Evolutionary conservation across 108 stramenopile species (phyloP), one percentile per base, ranked within the genome.

Genomic region (Thalassiosira profunda): DNA sequence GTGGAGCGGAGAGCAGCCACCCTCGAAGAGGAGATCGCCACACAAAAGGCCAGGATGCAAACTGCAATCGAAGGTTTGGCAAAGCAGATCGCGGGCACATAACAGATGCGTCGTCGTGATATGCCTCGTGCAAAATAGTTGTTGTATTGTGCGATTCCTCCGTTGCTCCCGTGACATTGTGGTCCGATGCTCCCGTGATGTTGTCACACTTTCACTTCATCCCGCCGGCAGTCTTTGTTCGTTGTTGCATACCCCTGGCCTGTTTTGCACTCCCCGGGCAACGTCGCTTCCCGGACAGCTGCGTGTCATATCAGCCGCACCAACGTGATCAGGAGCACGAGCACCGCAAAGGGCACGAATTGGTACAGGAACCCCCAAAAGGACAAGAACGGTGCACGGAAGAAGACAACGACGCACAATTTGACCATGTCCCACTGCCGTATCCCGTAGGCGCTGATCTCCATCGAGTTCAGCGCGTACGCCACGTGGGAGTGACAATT

Each of bases 401-500:
- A 96, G 54, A 98, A 97, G 3, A 99, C 44, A 69, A 96, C 75
- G 24, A 95, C 88, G 41, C 90, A 94, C 7, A 99, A 63, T 49
- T 85, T 85, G 51, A 98, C 93, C 99, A 99, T 99, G 66, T 98
- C 86, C 96, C 96, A 99, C 24, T 81, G 74, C 6, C 60, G 49
- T 11, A 79, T 63, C 0, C 94, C 95, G 45, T 80, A 80, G 12
- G 75, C 70, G 17, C 42, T 40, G 36, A 95, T 63, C 4, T 72
- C 67, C 88, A 98, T 95, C 25, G 72, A 54, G 69, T 94, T 95
- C 62, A 98, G 63, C 1, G 98, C 96, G 53, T 74, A 75, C 11
- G 96, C 97, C 4, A 98, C 98, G 59, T 99, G 99, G 20, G 93
- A 95, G 67, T 99, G 99, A 54, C 99, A 99, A 70, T 98, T 98